Evolutionary conservation across 805 yeast genomes (phyloP).

Genomic region (Metschnikowia chrysomelidarum): DNA sequence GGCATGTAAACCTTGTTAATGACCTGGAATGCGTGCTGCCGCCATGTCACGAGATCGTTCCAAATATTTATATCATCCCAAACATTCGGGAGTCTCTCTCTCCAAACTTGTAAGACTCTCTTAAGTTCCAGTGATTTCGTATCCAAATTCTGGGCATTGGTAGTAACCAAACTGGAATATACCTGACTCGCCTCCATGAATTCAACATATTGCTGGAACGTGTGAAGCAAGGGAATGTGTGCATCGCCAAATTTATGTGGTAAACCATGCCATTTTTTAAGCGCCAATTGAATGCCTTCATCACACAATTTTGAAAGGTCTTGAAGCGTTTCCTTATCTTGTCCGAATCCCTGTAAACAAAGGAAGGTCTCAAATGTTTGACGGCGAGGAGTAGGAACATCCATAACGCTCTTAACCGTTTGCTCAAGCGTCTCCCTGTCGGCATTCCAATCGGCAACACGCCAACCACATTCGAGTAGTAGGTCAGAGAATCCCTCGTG

Average conservation of each 20-base stretch:
- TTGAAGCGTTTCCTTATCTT: conserved; percentile 79
- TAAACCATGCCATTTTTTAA: conserved; percentile 89
- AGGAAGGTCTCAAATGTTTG: conserved; percentile 94
- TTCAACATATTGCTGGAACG: conserved; percentile 96
- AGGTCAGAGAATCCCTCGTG: conserved; percentile 97
- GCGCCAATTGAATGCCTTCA: conserved; percentile 91
- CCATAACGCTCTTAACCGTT: conserved; percentile 94
- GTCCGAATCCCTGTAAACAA: conserved; percentile 90
- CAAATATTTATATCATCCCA: conserved; percentile 98
- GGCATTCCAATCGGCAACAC: conserved; percentile 97
- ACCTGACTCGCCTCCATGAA: conserved; percentile 97
- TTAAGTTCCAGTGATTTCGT: conserved; percentile 91
- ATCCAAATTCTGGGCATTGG: conserved; percentile 90
- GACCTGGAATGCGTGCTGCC: conserved; percentile 97
- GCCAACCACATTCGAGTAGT: conserved; percentile 97
- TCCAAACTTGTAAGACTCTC: conserved; percentile 94
- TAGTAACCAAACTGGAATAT: conserved; percentile 79
- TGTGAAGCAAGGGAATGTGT: conserved; percentile 85
- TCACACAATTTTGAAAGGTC: conserved; percentile 86
- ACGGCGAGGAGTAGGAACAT: conserved; percentile 96
- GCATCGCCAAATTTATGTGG: conserved; percentile 79
- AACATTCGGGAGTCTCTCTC: conserved; percentile 91
- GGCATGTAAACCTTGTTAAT: conserved; percentile 94
- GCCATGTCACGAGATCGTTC: conserved; percentile 98
- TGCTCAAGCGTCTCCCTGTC: conserved; percentile 94